Conservation (phyloP, 78 protist genomes). For the Dictyostelium citrinum region DNA sequence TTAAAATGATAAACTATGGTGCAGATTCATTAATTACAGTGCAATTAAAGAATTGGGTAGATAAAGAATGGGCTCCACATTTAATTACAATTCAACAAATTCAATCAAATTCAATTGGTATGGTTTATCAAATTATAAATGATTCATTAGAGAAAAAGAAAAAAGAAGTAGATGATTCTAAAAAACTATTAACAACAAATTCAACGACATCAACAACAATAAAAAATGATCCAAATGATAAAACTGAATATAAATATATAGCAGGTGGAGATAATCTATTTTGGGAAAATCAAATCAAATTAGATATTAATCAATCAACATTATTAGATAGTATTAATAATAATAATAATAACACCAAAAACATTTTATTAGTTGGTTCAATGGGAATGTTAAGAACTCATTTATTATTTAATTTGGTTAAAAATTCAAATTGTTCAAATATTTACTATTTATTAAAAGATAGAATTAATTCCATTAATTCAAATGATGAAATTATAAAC, state of each 20-base stretch:
- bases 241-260: neutral
- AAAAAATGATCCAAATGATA: neutral
- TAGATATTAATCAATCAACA: neutral
- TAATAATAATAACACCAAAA: neutral
- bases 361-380: slow-evolving; percentile 31
- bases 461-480: neutral
- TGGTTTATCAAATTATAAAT: neutral
- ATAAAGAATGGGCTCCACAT: neutral
- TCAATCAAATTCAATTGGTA: neutral
- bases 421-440: neutral
- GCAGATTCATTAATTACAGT: neutral
- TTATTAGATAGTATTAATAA: neutral
- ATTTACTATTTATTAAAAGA: slow-evolving; percentile 29
- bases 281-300: neutral
- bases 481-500: neutral
- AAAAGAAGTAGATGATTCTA: neutral
- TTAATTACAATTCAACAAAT: neutral
- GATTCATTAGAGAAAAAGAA: neutral
- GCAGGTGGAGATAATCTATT: neutral
- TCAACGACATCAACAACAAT: neutral
- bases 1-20: neutral
- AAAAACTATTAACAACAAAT: neutral
- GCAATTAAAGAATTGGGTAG: neutral
- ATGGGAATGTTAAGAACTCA: slow-evolving; percentile 17
- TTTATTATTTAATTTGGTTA: neutral